A percentile compares a stretch with the other conserved stretches of the same genome.
phyloP scores from a whole-genome alignment of 164 flowering plant species.

The Chloranthus sessilifolius region DNA sequence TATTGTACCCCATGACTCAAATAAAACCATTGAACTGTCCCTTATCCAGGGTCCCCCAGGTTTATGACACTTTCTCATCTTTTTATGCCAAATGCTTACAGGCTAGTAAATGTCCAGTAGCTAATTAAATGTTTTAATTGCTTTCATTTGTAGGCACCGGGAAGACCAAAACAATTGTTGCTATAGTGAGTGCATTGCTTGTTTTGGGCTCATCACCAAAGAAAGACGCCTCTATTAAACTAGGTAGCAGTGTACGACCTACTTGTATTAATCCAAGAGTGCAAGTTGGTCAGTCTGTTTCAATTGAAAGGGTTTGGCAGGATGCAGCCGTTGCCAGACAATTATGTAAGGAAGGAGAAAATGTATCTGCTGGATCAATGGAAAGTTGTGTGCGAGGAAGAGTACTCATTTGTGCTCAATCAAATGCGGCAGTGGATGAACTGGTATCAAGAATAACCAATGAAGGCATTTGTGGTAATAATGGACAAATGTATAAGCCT shows the following conservation, averaged over 20 bases:
- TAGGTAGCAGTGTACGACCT: conserved; percentile 16
- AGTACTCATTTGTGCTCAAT: conserved; percentile 94
- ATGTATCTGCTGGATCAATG: conserved; percentile 18
- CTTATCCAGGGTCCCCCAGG: conserved; percentile 99
- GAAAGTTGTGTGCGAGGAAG: conserved; percentile 49
- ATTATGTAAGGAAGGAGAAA: conserved; percentile 43
- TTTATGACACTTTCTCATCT: conserved; percentile 11
- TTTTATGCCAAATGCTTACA: neutral
- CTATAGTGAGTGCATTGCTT: conserved; percentile 80
- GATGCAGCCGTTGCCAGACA: conserved; percentile 91
- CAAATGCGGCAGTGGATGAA: conserved; percentile 99
- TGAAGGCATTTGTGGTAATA: conserved; percentile 71
- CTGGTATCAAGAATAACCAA: conserved; percentile 74
- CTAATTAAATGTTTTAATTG: conserved; percentile 1
- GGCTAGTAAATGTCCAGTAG: neutral
- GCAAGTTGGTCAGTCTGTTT: conserved; percentile 48
- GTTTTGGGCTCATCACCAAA: conserved; percentile 34
- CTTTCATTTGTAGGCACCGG: conserved; percentile 72
- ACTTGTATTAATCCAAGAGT: conserved; percentile 26
- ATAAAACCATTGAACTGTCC: conserved; percentile 50
- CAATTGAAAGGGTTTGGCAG: conserved; percentile 93
- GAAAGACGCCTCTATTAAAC: conserved; percentile 15
- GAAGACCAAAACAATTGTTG: conserved; percentile 89
- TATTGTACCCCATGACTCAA: conserved; percentile 34
- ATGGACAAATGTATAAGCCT: conserved; percentile 78